Evolutionary conservation across 1,139 yeast genomes (phyloP), one percentile per base, ranked within the genome.

Genomic region (Yamadazyma sp.): DNA sequence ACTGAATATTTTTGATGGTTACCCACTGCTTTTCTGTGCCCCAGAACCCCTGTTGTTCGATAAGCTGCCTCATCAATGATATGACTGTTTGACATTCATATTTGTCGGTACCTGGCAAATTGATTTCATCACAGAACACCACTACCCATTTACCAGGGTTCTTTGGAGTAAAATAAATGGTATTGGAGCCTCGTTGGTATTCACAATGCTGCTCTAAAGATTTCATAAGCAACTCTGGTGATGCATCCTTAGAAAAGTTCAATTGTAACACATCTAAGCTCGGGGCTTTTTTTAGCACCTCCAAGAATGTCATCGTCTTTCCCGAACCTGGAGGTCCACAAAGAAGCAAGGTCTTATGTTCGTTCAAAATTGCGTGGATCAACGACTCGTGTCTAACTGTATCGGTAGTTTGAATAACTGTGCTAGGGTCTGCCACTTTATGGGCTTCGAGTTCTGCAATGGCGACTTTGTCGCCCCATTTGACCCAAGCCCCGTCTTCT

Each of bases 321-420:
- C 98, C 98, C 0, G 96, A 85, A 3, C 98, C 98, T 0, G 98
- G 97, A 0, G 97, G 97, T 4, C 98, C 98, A 62, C 96, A 89
- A 24, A 92, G 67, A 23, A 92, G 67, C 17, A 88, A 59, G 0
- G 95, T 79, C 34, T 66, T 64, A 41, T 77, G 84, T 33, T 79
- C 78, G 28, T 70, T 67, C 29, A 90, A 54, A 5, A 86, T 59
- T 0, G 81, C 67, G 45, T 73, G 76, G 1, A 90, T 70, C 16
- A 86, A 53, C 1, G 66, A 56, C 44, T 86, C 94, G 44, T 86
- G 87, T 39, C 82, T 70, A 2, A 73, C 57, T 0, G 97, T 90
- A 47, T 89, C 97, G 2, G 77, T 54, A 0, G 97, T 92, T 0
- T 95, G 88, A 5, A 92, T 73, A 1, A 90, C 78, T 0, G 80